These are phyloP conservation scores for Halophytophthora polymorphica DNA, from an alignment of 352 stramenopile genomes.

Conservation along the genomic window DNA sequence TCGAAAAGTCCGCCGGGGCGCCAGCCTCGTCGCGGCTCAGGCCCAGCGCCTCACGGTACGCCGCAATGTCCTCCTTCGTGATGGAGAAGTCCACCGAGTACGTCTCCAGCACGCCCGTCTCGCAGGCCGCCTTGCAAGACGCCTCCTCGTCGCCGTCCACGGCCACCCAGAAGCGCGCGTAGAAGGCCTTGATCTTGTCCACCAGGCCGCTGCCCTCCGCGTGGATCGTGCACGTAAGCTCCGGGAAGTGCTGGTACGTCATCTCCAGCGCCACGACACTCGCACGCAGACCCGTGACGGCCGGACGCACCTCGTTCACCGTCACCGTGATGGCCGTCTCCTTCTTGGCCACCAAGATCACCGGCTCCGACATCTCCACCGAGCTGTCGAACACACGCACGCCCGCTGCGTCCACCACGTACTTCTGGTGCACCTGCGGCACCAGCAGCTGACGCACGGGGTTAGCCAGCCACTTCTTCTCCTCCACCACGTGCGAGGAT, in stretches of 20 bases:
- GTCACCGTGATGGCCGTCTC: conserved; percentile 37
- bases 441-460: conserved; percentile 49
- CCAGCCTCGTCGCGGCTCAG: conserved; percentile 25
- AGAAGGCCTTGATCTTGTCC: conserved; percentile 71
- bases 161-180: conserved; percentile 73
- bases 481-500: conserved; percentile 40
- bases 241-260: conserved; percentile 47
- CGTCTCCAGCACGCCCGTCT: conserved; percentile 52
- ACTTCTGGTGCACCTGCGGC: conserved; percentile 42
- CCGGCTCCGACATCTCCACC: conserved; percentile 28
- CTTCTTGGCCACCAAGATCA: conserved; percentile 48
- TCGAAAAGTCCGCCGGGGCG: conserved; percentile 72
- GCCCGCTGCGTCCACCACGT: conserved; percentile 30
- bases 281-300: conserved; percentile 41
- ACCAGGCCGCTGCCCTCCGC: conserved; percentile 37
- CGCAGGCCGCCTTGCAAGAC: conserved; percentile 55
- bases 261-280: conserved; percentile 51
- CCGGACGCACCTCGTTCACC: conserved; percentile 56
- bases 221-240: conserved; percentile 51
- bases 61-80: conserved; percentile 45
- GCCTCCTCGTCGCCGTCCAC: conserved; percentile 53
- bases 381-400: conserved; percentile 44
- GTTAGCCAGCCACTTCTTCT: conserved; percentile 72
- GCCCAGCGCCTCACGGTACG: conserved; percentile 59
- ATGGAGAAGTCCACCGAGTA: conserved; percentile 69